These are phyloP conservation scores for Naganishia vaughanmartiniae DNA, from an alignment of 768 basidiomycete species.

Conservation along the genomic window DNA sequence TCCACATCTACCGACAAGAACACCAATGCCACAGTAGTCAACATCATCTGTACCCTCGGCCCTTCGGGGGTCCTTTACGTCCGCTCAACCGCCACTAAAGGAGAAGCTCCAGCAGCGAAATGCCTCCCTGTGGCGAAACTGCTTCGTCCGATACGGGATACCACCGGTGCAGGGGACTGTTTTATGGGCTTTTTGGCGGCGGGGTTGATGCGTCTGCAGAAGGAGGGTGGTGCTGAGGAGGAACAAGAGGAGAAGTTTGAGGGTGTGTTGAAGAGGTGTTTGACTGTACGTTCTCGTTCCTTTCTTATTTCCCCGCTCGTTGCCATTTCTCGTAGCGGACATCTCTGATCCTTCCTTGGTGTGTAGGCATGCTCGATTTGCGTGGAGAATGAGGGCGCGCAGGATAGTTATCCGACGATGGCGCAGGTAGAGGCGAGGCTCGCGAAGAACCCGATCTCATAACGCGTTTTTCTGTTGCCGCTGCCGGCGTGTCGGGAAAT, in stretches of 20 bases:
- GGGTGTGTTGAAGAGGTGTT: conserved; percentile 39
- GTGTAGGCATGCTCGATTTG: conserved; percentile 51
- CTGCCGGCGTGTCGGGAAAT: too few relatives aligned
- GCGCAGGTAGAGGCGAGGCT: conserved; percentile 20
- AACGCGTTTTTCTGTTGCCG: too few relatives aligned
- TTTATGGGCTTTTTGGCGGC: conserved; percentile 50
- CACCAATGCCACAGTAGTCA: not conserved
- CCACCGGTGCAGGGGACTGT: conserved; percentile 52
- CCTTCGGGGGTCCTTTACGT: conserved; percentile 21
- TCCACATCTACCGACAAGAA: not conserved
- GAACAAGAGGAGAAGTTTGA: conserved; percentile 33
- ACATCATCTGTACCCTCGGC: conserved; percentile 30
- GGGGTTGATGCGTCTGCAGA: conserved; percentile 40
- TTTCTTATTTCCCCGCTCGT: not conserved
- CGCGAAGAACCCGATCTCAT: conserved; percentile 2
- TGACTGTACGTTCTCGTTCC: conserved; percentile 39
- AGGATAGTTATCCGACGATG: conserved; percentile 41
- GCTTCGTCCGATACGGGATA: conserved; percentile 42
- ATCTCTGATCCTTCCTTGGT: too few relatives aligned
- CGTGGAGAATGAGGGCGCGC: conserved; percentile 49
- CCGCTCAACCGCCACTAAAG: not conserved
- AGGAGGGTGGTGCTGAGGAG: conserved; percentile 3
- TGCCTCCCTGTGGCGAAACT: conserved; percentile 44
- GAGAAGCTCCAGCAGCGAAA: conserved; percentile 11
- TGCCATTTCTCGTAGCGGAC: not conserved